phyloP scores from a whole-genome alignment of 2,329 filamentous ascomycete genomes.

The Pyricularia sp. region DNA sequence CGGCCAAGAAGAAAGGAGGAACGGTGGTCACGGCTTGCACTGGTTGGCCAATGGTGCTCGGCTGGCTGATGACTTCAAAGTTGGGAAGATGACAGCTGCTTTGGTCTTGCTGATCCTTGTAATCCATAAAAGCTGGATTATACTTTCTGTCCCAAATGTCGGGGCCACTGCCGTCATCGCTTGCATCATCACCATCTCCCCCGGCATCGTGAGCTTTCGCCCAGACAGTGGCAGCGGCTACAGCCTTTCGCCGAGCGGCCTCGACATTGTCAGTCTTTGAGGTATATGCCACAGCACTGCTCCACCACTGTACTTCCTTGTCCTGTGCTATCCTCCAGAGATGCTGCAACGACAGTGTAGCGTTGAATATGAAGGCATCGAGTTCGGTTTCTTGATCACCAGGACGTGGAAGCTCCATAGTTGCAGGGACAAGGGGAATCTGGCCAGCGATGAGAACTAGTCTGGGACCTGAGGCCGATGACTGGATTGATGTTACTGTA shows the following conservation, averaged over 20 bases:
- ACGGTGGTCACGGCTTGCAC: slow-evolving; percentile 17
- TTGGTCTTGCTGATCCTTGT: slow-evolving; percentile 17
- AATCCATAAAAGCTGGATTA: slow-evolving; percentile 34
- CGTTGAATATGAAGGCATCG: slow-evolving; percentile 35
- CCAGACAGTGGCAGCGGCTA: slow-evolving; percentile 36
- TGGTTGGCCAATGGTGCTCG: slow-evolving; percentile 7
- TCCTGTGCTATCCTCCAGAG: slow-evolving; percentile 69
- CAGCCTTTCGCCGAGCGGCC: slow-evolving; percentile 19
- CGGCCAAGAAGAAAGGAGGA: slow-evolving; percentile 60
- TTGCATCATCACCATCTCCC: slow-evolving; percentile 35
- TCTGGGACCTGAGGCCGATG: slow-evolving; percentile 12
- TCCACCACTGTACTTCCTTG: slow-evolving; percentile 62
- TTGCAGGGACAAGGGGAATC: slow-evolving; percentile 72
- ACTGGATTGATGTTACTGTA: neutral
- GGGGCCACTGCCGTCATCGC: slow-evolving; percentile 30
- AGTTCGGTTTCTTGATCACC: slow-evolving; percentile 8
- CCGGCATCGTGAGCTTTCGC: slow-evolving; percentile 13
- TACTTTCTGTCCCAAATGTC: slow-evolving; percentile 60
- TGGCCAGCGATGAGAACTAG: slow-evolving; percentile 69
- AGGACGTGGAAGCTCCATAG: slow-evolving; percentile 49
- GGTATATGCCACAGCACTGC: slow-evolving; percentile 63
- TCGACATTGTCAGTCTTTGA: slow-evolving; percentile 22
- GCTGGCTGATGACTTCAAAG: slow-evolving; percentile 30
- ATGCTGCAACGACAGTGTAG: slow-evolving; percentile 71
- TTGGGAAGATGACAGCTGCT: slow-evolving; percentile 29